phyloP scores from a whole-genome alignment of 169 alveolate species.

The Cryptosporidium parvum region DNA sequence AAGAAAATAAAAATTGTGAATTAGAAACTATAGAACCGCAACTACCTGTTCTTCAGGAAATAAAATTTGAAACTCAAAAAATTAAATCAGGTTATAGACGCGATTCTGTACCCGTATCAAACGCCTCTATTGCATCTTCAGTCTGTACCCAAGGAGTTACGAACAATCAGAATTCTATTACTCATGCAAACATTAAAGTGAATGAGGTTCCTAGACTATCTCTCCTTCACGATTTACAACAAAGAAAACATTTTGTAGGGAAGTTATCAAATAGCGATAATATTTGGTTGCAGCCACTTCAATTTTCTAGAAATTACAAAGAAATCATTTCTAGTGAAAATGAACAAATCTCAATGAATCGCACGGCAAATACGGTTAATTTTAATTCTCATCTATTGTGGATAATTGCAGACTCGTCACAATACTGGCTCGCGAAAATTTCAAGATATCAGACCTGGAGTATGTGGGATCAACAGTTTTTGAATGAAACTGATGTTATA shows the following conservation, averaged over 20 bases:
- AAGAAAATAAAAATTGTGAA: conserved; percentile 47
- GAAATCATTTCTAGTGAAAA: neutral
- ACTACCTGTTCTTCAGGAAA: conserved; percentile 55
- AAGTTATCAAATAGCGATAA: conserved; percentile 58
- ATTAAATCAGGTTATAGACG: conserved; percentile 22
- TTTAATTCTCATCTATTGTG: conserved; percentile 24
- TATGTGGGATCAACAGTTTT: conserved; percentile 75
- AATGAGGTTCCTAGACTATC: conserved; percentile 61
- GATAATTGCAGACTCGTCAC: conserved; percentile 41
- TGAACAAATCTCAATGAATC: neutral
- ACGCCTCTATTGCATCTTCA: neutral
- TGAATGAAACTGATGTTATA: conserved; percentile 55
- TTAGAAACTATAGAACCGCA: conserved; percentile 67
- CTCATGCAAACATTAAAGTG: conserved; percentile 7
- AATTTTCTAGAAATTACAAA: neutral
- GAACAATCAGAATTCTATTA: conserved; percentile 3
- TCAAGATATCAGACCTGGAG: conserved; percentile 74
- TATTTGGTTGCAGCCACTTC: conserved; percentile 17
- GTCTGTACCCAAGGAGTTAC: conserved; percentile 16
- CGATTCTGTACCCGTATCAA: conserved; percentile 5
- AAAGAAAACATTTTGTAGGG: conserved; percentile 59
- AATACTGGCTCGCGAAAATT: conserved; percentile 68
- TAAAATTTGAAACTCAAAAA: conserved; percentile 38
- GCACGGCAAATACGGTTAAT: neutral
- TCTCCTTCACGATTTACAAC: conserved; percentile 59